Conservation (phyloP, 1,284 basidiomycete species). For the Tremellales sp. region DNA sequence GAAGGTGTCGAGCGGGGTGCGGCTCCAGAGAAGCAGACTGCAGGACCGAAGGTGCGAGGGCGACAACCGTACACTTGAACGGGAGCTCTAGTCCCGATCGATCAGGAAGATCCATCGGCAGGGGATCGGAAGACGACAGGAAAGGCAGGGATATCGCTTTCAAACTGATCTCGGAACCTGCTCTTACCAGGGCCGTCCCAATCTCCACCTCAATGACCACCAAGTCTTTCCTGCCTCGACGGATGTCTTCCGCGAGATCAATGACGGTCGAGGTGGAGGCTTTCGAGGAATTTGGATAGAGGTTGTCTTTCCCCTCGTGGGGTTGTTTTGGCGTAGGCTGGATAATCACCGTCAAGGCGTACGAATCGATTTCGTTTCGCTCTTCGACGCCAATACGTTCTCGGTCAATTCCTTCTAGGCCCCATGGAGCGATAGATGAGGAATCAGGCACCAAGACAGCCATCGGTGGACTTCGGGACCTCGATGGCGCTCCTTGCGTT, state of each 20-base stretch:
- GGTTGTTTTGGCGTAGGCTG: constrained; percentile 22
- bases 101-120: constrained; percentile 28
- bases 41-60: constrained; percentile 70
- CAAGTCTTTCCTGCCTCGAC: constrained; percentile 35
- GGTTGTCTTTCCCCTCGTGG: constrained; percentile 1
- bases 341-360: constrained; percentile 33
- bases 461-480: constrained; percentile 61
- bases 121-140: constrained; percentile 16
- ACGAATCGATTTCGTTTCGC: constrained; percentile 30
- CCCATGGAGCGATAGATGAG: constrained; percentile 28
- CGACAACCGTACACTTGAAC: constrained; percentile 48
- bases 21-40: constrained; percentile 58
- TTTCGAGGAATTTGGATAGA: constrained; percentile 1
- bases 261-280: constrained; percentile 33
- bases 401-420: constrained; percentile 31
- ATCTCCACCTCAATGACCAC: constrained; percentile 39
- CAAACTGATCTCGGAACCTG: constrained; percentile 37
- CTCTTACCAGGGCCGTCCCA: constrained; percentile 25
- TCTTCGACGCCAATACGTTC: constrained; percentile 32
- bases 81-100: constrained; percentile 36
- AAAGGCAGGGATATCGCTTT: constrained; percentile 36
- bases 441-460: constrained; percentile 31
- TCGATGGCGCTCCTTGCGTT: constrained; percentile 56
- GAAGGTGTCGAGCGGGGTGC: constrained; percentile 59
- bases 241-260: constrained; percentile 39